Evolutionary conservation across 495 filamentous ascomycete genomes (phyloP).

Genomic region (Platismatia glauca): DNA sequence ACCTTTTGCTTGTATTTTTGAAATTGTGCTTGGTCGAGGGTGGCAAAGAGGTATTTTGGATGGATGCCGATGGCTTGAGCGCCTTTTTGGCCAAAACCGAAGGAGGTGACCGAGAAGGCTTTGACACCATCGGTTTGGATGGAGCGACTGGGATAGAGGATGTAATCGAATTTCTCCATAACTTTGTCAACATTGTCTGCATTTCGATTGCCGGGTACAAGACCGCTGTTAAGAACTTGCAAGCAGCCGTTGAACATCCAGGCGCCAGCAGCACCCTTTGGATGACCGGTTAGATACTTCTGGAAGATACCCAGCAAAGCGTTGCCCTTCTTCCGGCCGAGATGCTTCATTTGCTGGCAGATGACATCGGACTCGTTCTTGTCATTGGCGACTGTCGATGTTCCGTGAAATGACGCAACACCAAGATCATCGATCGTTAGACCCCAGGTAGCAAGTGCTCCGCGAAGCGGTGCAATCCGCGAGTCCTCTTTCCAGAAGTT

Average conservation of each 20-base stretch:
- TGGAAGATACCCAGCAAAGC: slow-evolving; percentile 97
- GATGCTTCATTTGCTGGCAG: slow-evolving; percentile 90
- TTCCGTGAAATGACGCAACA: slow-evolving; percentile 97
- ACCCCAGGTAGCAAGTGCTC: slow-evolving; percentile 93
- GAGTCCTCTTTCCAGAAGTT: slow-evolving; percentile 96
- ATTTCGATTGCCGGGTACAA: slow-evolving; percentile 95
- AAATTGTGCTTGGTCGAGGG: slow-evolving; percentile 81
- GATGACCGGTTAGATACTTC: slow-evolving; percentile 97
- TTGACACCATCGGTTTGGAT: slow-evolving; percentile 98
- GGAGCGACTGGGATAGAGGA: slow-evolving; percentile 88
- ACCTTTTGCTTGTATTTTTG: slow-evolving; percentile 78
- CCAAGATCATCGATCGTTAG: slow-evolving; percentile 92
- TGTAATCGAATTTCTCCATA: slow-evolving; percentile 96
- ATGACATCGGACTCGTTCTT: slow-evolving; percentile 99
- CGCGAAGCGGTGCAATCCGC: slow-evolving; percentile 87
- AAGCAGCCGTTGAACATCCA: slow-evolving; percentile 99
- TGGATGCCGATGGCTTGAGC: slow-evolving; percentile 96
- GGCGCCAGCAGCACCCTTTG: slow-evolving; percentile 96
- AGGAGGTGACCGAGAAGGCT: slow-evolving; percentile 96
- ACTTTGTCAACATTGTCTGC: slow-evolving; percentile 94
- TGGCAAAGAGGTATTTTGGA: slow-evolving; percentile 88
- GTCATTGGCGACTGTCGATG: slow-evolving; percentile 96
- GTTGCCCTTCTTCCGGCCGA: slow-evolving; percentile 92
- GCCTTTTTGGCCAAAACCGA: slow-evolving; percentile 98
- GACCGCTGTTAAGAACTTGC: slow-evolving; percentile 84